These are phyloP conservation scores for Thalassiosira livingstoniorum DNA, from an alignment of 352 stramenopile species.

Conservation along the genomic window DNA sequence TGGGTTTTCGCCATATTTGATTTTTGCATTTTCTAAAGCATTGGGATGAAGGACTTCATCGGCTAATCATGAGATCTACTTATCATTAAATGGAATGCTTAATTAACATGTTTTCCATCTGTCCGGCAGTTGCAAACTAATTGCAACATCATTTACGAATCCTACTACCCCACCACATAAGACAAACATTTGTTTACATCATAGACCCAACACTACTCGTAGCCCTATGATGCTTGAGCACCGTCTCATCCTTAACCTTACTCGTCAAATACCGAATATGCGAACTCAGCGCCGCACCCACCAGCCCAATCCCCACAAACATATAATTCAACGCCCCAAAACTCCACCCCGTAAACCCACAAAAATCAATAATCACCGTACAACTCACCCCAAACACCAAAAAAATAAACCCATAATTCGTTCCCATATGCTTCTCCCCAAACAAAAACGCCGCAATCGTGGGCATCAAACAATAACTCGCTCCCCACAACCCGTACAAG, in stretches of 20 bases:
- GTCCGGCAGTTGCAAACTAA: too few species aligned
- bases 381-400: conserved; percentile 52
- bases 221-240: conserved; percentile 51
- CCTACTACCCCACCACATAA: too few species aligned
- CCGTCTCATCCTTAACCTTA: conserved; percentile 52
- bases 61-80: too few species aligned
- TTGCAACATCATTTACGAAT: too few species aligned
- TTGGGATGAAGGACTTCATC: too few species aligned
- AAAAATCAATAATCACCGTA: conserved; percentile 45
- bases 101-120: too few species aligned
- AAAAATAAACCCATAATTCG: conserved; percentile 58
- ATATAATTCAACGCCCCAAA: conserved; percentile 54
- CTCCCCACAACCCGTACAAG: conserved; percentile 49
- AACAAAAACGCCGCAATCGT: conserved; percentile 55
- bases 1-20: too few species aligned
- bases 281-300: conserved; percentile 42
- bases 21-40: too few species aligned
- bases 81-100: too few species aligned
- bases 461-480: conserved; percentile 51
- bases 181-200: conserved; percentile 36
- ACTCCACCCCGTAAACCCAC: conserved; percentile 31
- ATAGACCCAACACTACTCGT: conserved; percentile 58
- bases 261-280: conserved; percentile 55
- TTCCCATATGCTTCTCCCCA: conserved; percentile 53
- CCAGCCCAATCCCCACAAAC: conserved; percentile 39